These are phyloP conservation scores for Ceratocystis diversiconidia DNA, from an alignment of 2,329 filamentous ascomycete genomes.

Conservation along the genomic window DNA sequence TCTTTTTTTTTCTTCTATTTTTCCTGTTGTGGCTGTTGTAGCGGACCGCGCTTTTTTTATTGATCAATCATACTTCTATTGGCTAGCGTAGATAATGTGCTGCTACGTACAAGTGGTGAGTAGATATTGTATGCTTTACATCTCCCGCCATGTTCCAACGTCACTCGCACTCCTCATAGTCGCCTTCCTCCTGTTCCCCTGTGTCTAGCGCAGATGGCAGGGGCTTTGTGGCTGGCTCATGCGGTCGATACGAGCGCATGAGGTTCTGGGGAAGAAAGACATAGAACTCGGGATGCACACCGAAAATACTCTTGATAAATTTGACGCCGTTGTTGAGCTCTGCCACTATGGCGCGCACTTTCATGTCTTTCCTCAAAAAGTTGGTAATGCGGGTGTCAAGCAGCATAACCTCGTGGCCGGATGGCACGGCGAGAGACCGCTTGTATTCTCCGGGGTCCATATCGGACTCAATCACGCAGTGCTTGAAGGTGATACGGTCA, in stretches of 20 bases:
- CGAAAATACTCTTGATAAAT: conserved; percentile 47
- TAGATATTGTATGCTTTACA: no score
- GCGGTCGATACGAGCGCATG: conserved; percentile 52
- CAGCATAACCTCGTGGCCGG: conserved; percentile 36
- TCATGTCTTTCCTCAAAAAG: conserved; percentile 50
- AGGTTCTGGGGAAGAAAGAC: conserved; percentile 52
- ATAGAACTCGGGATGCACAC: conserved; percentile 48
- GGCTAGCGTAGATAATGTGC: neutral
- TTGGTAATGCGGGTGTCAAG: conserved; percentile 45
- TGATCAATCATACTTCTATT: neutral
- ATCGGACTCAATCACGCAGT: conserved; percentile 34
- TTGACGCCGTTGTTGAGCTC: conserved; percentile 47
- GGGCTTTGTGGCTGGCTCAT: conserved; percentile 32
- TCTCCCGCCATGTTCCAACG: neutral
- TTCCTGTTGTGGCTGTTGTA: neutral
- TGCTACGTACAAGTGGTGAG: no score
- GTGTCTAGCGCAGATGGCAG: conserved; percentile 30
- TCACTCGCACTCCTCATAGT: neutral
- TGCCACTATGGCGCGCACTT: conserved; percentile 41
- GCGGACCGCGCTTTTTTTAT: neutral
- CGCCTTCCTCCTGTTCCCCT: neutral
- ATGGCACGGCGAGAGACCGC: neutral
- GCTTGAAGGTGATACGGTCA: conserved; percentile 17
- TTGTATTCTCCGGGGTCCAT: conserved; percentile 27
- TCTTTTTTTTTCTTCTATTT: neutral